Evolutionary conservation across 2,329 filamentous ascomycete species (phyloP).

Genomic region (Calonectria hawksworthii): DNA sequence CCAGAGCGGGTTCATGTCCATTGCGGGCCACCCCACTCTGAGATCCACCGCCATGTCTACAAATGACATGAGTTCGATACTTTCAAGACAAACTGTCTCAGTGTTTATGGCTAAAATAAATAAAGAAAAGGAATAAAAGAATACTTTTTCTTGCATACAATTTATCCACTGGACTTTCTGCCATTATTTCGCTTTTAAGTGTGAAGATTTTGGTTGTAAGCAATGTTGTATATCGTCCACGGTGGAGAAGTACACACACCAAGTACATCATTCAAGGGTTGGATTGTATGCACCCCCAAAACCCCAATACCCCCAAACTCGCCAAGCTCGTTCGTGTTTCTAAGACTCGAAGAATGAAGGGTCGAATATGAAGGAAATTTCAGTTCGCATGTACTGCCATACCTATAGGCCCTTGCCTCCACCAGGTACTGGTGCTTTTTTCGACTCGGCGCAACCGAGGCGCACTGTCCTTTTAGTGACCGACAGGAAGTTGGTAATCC

Average conservation of each 20-base stretch:
- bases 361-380: background rate
- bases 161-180: too few species aligned
- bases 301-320: background rate
- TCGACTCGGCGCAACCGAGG: background rate
- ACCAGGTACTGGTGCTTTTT: background rate
- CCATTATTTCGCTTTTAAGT: background rate
- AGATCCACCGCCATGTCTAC: constrained; percentile 17
- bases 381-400: background rate
- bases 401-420: background rate
- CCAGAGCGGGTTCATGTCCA: constrained; percentile 11
- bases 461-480: background rate
- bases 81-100: background rate
- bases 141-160: too few species aligned
- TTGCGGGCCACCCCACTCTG: constrained; percentile 29
- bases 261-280: background rate
- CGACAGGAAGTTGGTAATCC: background rate
- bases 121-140: too few species aligned
- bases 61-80: background rate
- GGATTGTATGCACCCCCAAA: background rate
- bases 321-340: background rate
- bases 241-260: background rate
- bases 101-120: background rate
- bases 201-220: background rate
- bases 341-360: background rate
- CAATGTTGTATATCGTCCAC: background rate